Evolutionary conservation across 441 rosid species (phyloP).

Genomic region (Populus hybrid): DNA sequence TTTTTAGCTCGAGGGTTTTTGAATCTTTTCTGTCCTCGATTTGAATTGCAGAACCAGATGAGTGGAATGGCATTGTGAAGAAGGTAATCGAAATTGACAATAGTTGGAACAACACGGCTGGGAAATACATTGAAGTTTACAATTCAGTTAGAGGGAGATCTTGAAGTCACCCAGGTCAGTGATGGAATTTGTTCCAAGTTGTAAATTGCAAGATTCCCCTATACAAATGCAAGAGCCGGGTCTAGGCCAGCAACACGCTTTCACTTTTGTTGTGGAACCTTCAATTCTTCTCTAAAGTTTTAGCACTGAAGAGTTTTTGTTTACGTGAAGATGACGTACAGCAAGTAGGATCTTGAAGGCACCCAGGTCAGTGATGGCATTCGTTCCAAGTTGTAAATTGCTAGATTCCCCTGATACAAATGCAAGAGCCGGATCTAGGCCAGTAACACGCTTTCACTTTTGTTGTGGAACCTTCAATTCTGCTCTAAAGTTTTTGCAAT

Average conservation of each 20-base stretch:
- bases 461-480: neutral
- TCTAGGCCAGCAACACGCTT: neutral
- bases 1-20: neutral
- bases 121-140: constrained; percentile 23
- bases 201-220: neutral
- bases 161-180: neutral
- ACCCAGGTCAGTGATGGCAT: neutral
- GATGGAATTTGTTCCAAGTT: neutral
- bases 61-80: constrained; percentile 23
- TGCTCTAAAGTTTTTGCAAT: neutral
- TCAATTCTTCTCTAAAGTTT: neutral
- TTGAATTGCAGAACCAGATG: constrained; percentile 19
- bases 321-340: neutral
- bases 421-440: neutral
- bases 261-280: neutral
- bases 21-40: neutral
- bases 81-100: constrained; percentile 23
- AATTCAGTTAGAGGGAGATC: constrained; percentile 16
- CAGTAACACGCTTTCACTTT: neutral
- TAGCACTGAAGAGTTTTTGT: neutral
- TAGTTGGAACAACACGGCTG: constrained; percentile 26
- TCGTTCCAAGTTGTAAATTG: neutral
- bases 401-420: neutral
- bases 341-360: neutral
- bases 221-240: neutral